Base-by-base conservation (phyloP, 2,329 filamentous ascomycete species). In the Colletotrichum liriopes region DNA sequence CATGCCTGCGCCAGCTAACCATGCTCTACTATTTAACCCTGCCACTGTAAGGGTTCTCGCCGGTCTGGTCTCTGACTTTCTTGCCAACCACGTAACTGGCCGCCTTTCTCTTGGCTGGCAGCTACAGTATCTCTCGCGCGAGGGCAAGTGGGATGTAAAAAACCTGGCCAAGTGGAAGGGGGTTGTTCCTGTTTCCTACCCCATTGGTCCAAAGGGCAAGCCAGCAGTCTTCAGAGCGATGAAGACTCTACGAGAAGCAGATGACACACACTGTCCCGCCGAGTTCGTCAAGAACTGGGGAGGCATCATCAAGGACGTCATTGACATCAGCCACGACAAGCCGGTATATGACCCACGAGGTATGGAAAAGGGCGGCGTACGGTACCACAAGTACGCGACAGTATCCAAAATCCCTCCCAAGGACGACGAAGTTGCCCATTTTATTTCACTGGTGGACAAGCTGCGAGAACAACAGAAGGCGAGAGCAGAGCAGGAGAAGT, bases 131-230 rank as follows among this genome's bases (percentile, higher is more conserved):
- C 90, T 98, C 32, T 94, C 93, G 2, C 94, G 93, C 1, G 93
- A 95, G 76, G 95, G 95, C 3, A 98, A 98, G 83, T 98, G 96
- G 96, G 96, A 98, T 78, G 94, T 98, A 76, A 98, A 98, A 84
- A 98, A 98, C 78, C 87, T 98, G 14, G 91, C 89, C 71, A 98
- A 98, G 79, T 98, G 96, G 96, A 89, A 94, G 80, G 91, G 90
- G 23, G 93, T 97, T 0, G 82, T 85, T 1, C 93, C 95, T 0
- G 93, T 97, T 1, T 97, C 94, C 0, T 87, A 89, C 1, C 91
- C 92, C 4, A 96, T 98, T 72, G 93, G 89, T 3, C 82, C 74
- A 7, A 63, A 78, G 7, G 78, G 72, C 47, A 74, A 74, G 0
- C 90, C 90, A 18, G 52, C 65, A 18, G 86, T 95, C 5, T 98